These are phyloP conservation scores for Zoysia pacifica DNA, from an alignment of 176 grass and related monocot genomes.

Conservation along the genomic window DNA sequence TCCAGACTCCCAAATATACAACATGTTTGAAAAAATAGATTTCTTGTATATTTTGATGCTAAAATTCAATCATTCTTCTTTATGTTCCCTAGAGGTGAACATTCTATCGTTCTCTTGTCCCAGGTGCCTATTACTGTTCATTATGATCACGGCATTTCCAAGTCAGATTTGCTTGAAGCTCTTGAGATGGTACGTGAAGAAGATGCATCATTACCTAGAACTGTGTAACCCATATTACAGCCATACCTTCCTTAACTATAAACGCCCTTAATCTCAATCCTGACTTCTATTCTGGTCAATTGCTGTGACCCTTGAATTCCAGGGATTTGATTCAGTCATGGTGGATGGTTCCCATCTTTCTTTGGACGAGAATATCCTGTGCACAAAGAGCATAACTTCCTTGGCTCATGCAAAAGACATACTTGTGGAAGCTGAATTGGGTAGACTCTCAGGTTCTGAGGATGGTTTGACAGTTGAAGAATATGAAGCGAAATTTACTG, in stretches of 20 bases:
- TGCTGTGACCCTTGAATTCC: constrained; percentile 31
- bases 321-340: constrained; percentile 98
- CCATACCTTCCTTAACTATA: constrained; percentile 10
- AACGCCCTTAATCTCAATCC: constrained; percentile 28
- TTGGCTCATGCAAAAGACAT: constrained; percentile 69
- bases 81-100: constrained; percentile 23
- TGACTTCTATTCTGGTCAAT: constrained; percentile 30
- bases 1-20: constrained; percentile 8
- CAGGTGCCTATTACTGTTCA: constrained; percentile 90
- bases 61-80: constrained; percentile 14
- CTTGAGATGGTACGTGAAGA: constrained; percentile 75
- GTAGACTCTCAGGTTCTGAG: constrained; percentile 86
- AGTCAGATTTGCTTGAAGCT: constrained; percentile 77
- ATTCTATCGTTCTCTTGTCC: constrained; percentile 39
- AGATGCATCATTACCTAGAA: constrained; percentile 18
- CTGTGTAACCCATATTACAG: constrained; percentile 25
- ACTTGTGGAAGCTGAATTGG: constrained; percentile 95
- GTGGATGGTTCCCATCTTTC: constrained; percentile 85
- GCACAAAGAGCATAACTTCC: constrained; percentile 62
- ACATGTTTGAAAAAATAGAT: not conserved
- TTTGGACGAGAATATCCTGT: constrained; percentile 69
- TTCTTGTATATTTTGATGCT: not conserved
- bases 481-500: constrained; percentile 83
- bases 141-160: constrained; percentile 87
- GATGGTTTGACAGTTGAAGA: constrained; percentile 88